Percentiles rank a stretch among this genome's conserved stretches.
phyloP scores from a whole-genome alignment of 2,329 filamentous ascomycete species.

The Colletotrichum tropicale region DNA sequence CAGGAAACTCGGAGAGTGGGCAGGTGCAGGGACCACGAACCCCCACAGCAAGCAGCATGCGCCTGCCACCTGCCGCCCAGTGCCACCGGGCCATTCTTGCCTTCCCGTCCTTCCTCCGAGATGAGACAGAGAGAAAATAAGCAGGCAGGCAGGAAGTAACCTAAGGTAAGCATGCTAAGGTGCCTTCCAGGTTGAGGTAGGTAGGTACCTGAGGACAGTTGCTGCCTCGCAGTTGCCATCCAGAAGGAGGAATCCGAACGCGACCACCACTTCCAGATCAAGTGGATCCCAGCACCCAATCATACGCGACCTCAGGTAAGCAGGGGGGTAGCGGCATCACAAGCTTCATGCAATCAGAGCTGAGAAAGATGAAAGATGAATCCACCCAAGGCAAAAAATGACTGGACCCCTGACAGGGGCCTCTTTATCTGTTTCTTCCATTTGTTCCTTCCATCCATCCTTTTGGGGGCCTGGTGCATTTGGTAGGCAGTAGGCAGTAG shows the following conservation, averaged over 20 bases:
- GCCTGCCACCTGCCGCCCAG: not conserved
- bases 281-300: not conserved
- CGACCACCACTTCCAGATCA: not conserved
- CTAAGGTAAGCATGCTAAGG: no score
- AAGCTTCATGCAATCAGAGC: slow-evolving; percentile 16
- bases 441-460: not conserved
- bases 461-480: not conserved
- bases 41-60: not conserved
- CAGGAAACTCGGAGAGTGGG: not conserved
- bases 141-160: not conserved
- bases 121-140: not conserved
- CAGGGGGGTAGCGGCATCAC: not conserved
- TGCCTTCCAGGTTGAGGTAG: not conserved
- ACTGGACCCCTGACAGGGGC: not conserved
- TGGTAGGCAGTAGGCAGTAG: no score
- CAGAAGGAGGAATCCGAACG: slow-evolving; percentile 3
- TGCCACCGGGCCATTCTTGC: not conserved
- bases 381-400: not conserved
- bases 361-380: not conserved
- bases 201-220: not conserved
- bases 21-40: not conserved
- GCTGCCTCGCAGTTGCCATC: not conserved
- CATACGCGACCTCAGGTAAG: not conserved
- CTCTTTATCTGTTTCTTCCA: not conserved
- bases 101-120: not conserved